phyloP scores from a whole-genome alignment of 2,329 filamentous ascomycete genomes.

The Talaromyces verruculosus region DNA sequence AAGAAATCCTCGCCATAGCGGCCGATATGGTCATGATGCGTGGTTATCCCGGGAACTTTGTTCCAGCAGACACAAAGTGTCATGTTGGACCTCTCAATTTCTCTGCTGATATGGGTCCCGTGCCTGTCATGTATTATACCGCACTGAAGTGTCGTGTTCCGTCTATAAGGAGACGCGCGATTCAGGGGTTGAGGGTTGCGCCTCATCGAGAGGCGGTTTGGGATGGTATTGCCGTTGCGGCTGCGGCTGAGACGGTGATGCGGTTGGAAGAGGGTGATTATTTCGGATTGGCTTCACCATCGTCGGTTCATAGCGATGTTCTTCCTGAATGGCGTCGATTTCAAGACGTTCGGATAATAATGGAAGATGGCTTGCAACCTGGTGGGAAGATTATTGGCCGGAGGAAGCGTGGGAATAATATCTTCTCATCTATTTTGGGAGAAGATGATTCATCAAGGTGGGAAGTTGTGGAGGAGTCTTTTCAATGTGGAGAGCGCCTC shows the following conservation, averaged over 20 bases:
- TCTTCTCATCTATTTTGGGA: not conserved
- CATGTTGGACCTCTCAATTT: constrained; percentile 16
- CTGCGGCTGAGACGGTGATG: constrained; percentile 13
- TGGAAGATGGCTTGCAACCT: constrained; percentile 16
- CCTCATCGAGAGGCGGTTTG: constrained; percentile 20
- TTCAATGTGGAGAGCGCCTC: constrained; percentile 10
- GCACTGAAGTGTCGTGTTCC: constrained; percentile 19
- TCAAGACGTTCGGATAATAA: constrained; percentile 7
- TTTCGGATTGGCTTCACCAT: not conserved
- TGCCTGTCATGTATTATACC: constrained; percentile 17
- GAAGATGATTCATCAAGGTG: not conserved
- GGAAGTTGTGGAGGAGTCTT: constrained; percentile 14
- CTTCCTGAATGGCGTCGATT: constrained; percentile 16
- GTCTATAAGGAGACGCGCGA: constrained; percentile 1
- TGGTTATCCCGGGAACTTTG: not conserved
- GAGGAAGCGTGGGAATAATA: not conserved
- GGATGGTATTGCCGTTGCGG: constrained; percentile 18
- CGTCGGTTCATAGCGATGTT: not conserved
- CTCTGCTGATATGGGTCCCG: constrained; percentile 15
- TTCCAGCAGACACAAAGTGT: not conserved
- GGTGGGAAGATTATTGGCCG: constrained; percentile 9
- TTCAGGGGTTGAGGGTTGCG: constrained; percentile 7
- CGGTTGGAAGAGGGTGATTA: constrained; percentile 12
- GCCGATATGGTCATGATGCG: constrained; percentile 12
- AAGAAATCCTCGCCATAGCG: not conserved